These are phyloP conservation scores for Arthrocladium fulminans DNA, from an alignment of 2,329 filamentous ascomycete species.

Conservation along the genomic window DNA sequence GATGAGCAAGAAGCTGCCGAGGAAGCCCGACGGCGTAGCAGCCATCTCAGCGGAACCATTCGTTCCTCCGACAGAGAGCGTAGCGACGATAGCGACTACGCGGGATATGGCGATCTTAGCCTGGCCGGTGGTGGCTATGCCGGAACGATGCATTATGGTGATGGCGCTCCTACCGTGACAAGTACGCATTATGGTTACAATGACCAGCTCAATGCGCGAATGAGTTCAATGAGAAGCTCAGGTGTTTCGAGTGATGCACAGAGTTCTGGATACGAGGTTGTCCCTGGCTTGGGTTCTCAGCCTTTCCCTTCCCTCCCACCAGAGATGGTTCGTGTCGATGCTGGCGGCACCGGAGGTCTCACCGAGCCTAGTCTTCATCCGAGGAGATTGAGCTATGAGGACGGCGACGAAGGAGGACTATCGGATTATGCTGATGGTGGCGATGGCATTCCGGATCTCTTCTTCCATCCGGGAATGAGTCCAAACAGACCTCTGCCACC, in stretches of 20 bases:
- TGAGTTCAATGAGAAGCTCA: slow-evolving; percentile 23
- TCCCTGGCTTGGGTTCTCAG: slow-evolving; percentile 46
- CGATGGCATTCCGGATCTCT: slow-evolving; percentile 77
- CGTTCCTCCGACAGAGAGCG: slow-evolving; percentile 24
- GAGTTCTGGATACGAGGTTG: slow-evolving; percentile 26
- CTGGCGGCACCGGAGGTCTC: slow-evolving; percentile 80
- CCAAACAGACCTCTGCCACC: slow-evolving; percentile 52
- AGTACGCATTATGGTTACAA: slow-evolving; percentile 17
- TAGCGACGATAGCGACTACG: slow-evolving; percentile 65
- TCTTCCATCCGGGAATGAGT: slow-evolving; percentile 77
- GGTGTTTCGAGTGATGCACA: slow-evolving; percentile 22
- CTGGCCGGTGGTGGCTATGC: slow-evolving; percentile 65
- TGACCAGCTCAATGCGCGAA: slow-evolving; percentile 17
- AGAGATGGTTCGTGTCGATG: slow-evolving; percentile 66
- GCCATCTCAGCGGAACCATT: slow-evolving; percentile 29
- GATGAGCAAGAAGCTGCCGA: slow-evolving; percentile 62
- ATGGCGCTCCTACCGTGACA: slow-evolving; percentile 31
- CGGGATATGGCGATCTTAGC: slow-evolving; percentile 57
- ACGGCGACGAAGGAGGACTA: slow-evolving; percentile 70
- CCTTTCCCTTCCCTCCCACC: slow-evolving; percentile 45
- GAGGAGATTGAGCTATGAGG: slow-evolving; percentile 77
- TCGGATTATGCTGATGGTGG: slow-evolving; percentile 55
- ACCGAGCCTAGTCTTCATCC: slow-evolving; percentile 58
- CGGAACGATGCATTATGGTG: slow-evolving; percentile 53
- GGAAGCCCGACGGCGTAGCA: slow-evolving; percentile 49